Evolutionary conservation across 495 filamentous ascomycete species (phyloP).

Genomic region (Neurospora sp.): DNA sequence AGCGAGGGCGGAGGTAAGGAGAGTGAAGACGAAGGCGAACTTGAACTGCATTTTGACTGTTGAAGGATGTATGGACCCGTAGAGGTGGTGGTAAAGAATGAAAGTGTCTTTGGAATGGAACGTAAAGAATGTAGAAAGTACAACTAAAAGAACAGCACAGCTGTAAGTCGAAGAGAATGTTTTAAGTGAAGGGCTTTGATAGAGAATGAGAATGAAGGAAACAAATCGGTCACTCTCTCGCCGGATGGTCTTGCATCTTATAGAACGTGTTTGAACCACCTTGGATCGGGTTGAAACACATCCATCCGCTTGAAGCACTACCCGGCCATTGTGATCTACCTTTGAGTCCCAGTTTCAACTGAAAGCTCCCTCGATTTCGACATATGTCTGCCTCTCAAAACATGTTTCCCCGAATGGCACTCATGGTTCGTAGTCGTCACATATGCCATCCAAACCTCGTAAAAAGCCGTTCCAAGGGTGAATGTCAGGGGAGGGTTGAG

Average conservation of each 20-base stretch:
- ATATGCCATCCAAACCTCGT: neutral
- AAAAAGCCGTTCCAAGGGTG: neutral
- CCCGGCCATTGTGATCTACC: neutral
- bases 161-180: slow-evolving; percentile 9
- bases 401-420: neutral
- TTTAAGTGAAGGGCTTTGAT: neutral
- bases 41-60: slow-evolving; percentile 22
- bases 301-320: neutral
- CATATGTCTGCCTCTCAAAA: neutral
- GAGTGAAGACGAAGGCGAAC: slow-evolving; percentile 19
- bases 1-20: slow-evolving; percentile 18
- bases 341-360: neutral
- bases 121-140: slow-evolving; percentile 1
- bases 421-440: neutral
- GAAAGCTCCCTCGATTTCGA: neutral
- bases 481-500: neutral
- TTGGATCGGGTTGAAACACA: neutral
- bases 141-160: slow-evolving; percentile 16
- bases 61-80: neutral
- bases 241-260: neutral
- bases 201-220: neutral
- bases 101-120: neutral
- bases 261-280: neutral
- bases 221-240: neutral
- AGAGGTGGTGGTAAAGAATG: neutral